phyloP scores from a whole-genome alignment of 495 filamentous ascomycete species.

The Immersiella caudata region DNA sequence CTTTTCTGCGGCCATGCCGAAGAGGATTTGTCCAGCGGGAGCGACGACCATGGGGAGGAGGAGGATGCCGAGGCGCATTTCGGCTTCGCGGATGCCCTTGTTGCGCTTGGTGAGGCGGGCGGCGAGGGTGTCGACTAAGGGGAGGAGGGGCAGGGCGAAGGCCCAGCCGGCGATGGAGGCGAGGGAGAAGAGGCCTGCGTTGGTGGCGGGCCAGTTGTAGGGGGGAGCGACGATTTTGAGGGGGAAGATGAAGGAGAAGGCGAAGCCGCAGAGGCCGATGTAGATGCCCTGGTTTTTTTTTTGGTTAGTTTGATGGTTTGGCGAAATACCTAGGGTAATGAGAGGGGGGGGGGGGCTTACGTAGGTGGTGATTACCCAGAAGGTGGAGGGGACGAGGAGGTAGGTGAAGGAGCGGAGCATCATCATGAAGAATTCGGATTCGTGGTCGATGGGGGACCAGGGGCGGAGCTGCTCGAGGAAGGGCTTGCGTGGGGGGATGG shows the following conservation, averaged over 20 bases:
- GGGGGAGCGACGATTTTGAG: constrained; percentile 57
- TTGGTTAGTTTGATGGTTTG: background rate
- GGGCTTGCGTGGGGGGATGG: constrained; percentile 46
- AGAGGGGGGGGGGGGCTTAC: background rate
- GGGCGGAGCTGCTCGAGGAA: constrained; percentile 53
- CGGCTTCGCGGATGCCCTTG: constrained; percentile 60
- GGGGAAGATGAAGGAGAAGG: constrained; percentile 65
- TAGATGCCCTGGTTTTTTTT: constrained; percentile 42
- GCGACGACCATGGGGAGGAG: constrained; percentile 57
- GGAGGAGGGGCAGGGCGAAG: constrained; percentile 59
- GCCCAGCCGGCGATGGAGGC: constrained; percentile 55
- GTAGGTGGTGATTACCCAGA: constrained; percentile 63
- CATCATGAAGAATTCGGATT: constrained; percentile 58
- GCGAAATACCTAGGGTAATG: background rate
- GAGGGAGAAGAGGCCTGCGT: constrained; percentile 59
- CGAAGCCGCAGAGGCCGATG: constrained; percentile 61
- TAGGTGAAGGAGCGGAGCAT: constrained; percentile 60
- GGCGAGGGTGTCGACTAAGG: constrained; percentile 58
- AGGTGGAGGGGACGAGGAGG: constrained; percentile 58
- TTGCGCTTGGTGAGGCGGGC: constrained; percentile 59
- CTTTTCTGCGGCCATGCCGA: constrained; percentile 56
- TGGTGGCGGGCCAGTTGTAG: constrained; percentile 61
- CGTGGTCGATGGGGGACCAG: constrained; percentile 53
- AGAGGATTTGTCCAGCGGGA: constrained; percentile 58
- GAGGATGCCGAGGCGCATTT: constrained; percentile 63